These are phyloP conservation scores for Selaginella tamariscina DNA, from an alignment of 75 land plant genomes.

Conservation along the genomic window DNA sequence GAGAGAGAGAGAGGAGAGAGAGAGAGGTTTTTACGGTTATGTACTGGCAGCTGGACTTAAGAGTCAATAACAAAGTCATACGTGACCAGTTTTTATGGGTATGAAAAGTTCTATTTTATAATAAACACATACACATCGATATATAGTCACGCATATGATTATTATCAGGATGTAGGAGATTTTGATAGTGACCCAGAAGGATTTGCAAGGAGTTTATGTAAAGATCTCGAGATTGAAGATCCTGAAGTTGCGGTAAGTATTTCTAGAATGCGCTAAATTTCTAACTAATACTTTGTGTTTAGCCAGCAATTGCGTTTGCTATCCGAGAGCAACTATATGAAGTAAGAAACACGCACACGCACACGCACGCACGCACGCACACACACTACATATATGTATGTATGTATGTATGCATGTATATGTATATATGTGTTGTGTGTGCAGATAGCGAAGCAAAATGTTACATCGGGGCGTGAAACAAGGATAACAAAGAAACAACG, in stretches of 20 bases:
- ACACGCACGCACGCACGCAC: not conserved
- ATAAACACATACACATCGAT: not conserved
- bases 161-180: slow-evolving; percentile 63
- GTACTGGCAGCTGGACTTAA: slow-evolving; percentile 55
- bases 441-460: slow-evolving; percentile 67
- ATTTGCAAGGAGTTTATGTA: slow-evolving; percentile 71
- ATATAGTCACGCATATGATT: not conserved
- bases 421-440: not conserved
- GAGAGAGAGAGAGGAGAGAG: no score
- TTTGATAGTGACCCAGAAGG: slow-evolving; percentile 88
- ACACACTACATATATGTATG: not conserved
- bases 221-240: slow-evolving; percentile 59
- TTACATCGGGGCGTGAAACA: slow-evolving; percentile 62
- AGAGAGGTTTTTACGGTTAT: not conserved
- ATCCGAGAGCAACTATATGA: slow-evolving; percentile 89
- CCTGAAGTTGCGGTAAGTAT: slow-evolving; percentile 83
- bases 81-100: slow-evolving; percentile 92
- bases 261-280: slow-evolving; percentile 2
- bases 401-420: not conserved
- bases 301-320: slow-evolving; percentile 89
- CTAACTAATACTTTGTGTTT: slow-evolving; percentile 14
- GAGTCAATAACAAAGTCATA: slow-evolving; percentile 64
- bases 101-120: slow-evolving; percentile 11
- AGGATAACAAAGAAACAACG: slow-evolving; percentile 69
- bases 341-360: slow-evolving; percentile 22